These are phyloP conservation scores for Scedosporium boydii DNA, from an alignment of 2,329 filamentous ascomycete species.

Conservation along the genomic window DNA sequence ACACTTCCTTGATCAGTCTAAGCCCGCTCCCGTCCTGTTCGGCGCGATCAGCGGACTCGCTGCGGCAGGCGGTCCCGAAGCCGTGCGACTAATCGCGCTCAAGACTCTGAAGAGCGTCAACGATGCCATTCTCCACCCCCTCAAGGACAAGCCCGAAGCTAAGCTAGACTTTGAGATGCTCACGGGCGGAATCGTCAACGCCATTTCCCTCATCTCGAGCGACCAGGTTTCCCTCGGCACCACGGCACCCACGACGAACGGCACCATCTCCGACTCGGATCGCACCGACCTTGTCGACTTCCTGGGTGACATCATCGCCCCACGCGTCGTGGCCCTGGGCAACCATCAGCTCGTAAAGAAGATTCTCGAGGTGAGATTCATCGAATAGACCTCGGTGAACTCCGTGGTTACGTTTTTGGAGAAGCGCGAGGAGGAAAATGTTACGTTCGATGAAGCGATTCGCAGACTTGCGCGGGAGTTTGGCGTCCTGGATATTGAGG, in stretches of 20 bases:
- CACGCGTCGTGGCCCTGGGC: constrained; percentile 33
- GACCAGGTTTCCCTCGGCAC: constrained; percentile 17
- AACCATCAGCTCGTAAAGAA: constrained; percentile 38
- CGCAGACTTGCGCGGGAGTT: not conserved
- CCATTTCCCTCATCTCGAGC: constrained; percentile 36
- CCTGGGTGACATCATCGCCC: constrained; percentile 44
- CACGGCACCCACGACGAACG: not conserved
- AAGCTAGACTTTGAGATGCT: constrained; percentile 46
- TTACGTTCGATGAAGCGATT: constrained; percentile 5
- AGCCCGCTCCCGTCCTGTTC: constrained; percentile 76
- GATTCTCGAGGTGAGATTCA: constrained; percentile 44
- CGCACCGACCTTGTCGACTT: constrained; percentile 41
- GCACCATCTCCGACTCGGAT: constrained; percentile 25
- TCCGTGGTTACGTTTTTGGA: not conserved
- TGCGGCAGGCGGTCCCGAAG: constrained; percentile 60
- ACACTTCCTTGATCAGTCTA: constrained; percentile 78
- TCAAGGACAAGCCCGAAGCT: constrained; percentile 40
- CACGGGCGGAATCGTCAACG: constrained; percentile 45
- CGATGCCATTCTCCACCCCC: constrained; percentile 39
- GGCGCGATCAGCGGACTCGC: constrained; percentile 76
- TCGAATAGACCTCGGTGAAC: constrained; percentile 19
- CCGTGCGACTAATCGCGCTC: constrained; percentile 45
- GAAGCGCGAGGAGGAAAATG: constrained; percentile 8
- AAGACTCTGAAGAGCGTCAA: constrained; percentile 48
- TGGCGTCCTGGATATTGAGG: not conserved